Conservation (phyloP, 73 alveolate genomes). For the Tetrahymena malaccensis region DNA sequence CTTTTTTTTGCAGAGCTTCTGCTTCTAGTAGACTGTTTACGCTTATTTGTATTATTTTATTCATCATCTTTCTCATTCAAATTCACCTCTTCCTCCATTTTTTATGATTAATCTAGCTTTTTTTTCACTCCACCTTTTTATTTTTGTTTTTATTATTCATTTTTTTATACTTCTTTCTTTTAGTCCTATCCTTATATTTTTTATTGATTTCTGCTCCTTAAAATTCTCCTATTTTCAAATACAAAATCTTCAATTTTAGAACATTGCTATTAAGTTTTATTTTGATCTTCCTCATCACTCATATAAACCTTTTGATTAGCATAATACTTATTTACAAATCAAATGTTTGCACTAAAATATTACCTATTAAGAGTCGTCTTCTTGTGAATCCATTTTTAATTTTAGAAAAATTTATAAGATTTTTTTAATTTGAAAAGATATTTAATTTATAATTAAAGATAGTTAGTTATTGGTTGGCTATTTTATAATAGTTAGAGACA, state of each 20-base stretch:
- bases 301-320: background rate
- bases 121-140: background rate
- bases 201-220: background rate
- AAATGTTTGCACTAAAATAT: background rate
- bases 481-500: too few relatives aligned
- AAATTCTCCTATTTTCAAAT: background rate
- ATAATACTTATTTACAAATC: background rate
- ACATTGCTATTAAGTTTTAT: background rate
- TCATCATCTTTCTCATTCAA: background rate
- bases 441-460: too few relatives aligned
- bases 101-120: background rate
- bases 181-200: background rate
- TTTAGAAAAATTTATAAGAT: too few relatives aligned
- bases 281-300: background rate
- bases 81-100: background rate
- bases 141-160: background rate
- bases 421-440: background rate
- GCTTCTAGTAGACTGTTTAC: background rate
- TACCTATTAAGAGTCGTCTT: background rate
- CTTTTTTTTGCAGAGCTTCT: background rate
- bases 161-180: background rate
- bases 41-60: background rate
- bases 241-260: background rate
- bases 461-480: background rate
- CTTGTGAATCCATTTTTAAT: background rate